Base-by-base conservation (phyloP, 1,284 basidiomycete genomes). In the Sanguinoderma infundibulare region DNA sequence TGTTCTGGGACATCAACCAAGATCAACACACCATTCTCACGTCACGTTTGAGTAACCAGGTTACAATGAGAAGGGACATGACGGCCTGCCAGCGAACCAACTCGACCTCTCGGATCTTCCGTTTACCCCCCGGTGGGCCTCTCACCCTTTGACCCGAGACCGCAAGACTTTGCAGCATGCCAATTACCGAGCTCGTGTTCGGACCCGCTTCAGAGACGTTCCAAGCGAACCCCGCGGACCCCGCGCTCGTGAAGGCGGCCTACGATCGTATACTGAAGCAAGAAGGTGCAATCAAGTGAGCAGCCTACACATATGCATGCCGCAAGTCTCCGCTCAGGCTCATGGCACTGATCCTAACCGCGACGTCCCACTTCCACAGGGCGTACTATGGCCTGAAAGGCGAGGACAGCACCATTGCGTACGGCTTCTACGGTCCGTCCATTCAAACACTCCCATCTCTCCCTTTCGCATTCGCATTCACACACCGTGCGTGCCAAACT, bases 201-300 rank as follows among this genome's bases (percentile, higher is more conserved):
- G 63, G 53, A 24, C 49, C 59, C 5, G 52, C 57, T 15, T 42
- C 51, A 20, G 59, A 65, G 28, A 55, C 57, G 6, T 57, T 64
- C 39, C 54, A 52, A 24, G 49, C 54, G 7, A 54, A 55, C 30
- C 67, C 64, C 14, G 53, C 58, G 47, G 59, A 66, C 26, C 15
- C 28, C 8, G 53, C 55, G 30, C 20, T 56, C 35, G 58, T 61
- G 20, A 39, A 57, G 46, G 50, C 54, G 1, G 46, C 67, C 0
- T 35, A 60, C 28, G 59, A 63, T 9, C 61, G 69, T n/a, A 60
- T 69, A 30, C 55, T 63, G 44, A 58, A 39, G n/a, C 57, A 61
- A 28, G 58, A 67, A 9, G 69, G 69, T 28, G 47, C 63, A 1
- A 59, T 67, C 40, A 67, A 66, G 68, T 68, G 47, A 26, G 68